Evolutionary conservation across 495 filamentous ascomycete genomes (phyloP).

Genomic region (Staphylotrichum tortipilum): DNA sequence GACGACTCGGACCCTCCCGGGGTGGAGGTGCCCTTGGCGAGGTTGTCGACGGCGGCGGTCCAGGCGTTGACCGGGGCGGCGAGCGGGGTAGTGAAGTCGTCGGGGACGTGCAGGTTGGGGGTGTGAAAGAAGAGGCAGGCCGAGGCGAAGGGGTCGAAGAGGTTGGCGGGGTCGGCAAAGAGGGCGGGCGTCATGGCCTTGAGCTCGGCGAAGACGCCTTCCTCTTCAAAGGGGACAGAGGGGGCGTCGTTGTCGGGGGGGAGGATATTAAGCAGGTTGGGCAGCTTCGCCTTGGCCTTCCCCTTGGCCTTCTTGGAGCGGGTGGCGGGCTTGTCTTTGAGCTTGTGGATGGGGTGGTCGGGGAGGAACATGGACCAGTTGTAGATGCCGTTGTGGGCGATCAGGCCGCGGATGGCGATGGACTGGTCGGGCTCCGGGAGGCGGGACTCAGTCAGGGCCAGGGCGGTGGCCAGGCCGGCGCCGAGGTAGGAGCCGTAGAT

Average conservation of each 20-base stretch:
- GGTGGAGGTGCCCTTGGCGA: constrained; percentile 1
- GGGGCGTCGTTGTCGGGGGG: not conserved
- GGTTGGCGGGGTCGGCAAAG: constrained; percentile 31
- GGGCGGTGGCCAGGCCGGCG: constrained; percentile 38
- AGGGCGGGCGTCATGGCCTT: constrained; percentile 23
- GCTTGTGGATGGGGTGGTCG: constrained; percentile 31
- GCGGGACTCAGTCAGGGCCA: constrained; percentile 41
- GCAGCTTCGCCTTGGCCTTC: not conserved
- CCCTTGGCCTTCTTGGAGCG: too few species aligned
- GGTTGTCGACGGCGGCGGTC: constrained; percentile 1
- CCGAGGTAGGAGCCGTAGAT: constrained; percentile 44
- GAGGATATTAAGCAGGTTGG: not conserved
- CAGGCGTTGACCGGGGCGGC: not conserved
- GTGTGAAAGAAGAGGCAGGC: constrained; percentile 46
- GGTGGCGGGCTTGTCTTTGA: not conserved
- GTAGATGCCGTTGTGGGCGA: constrained; percentile 44
- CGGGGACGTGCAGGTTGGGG: constrained; percentile 31
- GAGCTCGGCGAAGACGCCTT: constrained; percentile 18
- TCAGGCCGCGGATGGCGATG: constrained; percentile 38
- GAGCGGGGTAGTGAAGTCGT: constrained; percentile 23
- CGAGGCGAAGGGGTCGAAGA: constrained; percentile 48
- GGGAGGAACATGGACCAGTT: constrained; percentile 46
- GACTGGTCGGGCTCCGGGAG: not conserved
- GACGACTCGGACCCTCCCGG: not conserved
- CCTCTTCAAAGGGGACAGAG: constrained; percentile 3